These are phyloP conservation scores for Coccomyxa subellipsoidea DNA, from an alignment of 163 green algal genomes.

Conservation along the genomic window DNA sequence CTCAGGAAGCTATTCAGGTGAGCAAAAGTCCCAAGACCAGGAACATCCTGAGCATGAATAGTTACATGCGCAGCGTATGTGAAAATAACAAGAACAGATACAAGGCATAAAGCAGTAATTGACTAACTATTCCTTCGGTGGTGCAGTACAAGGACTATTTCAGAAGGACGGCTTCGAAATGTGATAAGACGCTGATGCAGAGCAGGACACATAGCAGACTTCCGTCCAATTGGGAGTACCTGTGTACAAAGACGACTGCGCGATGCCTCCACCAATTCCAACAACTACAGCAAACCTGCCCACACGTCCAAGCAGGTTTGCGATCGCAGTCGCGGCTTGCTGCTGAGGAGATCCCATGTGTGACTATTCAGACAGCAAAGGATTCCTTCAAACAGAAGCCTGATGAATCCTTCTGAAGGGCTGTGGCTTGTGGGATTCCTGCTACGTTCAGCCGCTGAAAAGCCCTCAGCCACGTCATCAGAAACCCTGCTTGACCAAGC, in stretches of 20 bases:
- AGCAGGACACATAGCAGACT: conserved; percentile 4
- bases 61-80: too few species aligned
- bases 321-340: conserved; percentile 37
- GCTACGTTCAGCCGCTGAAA: not conserved
- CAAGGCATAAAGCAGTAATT: too few species aligned
- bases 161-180: too few species aligned
- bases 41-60: too few species aligned
- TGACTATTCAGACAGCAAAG: not conserved
- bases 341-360: conserved; percentile 1
- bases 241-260: conserved; percentile 85
- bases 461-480: not conserved
- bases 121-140: not conserved
- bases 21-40: too few species aligned
- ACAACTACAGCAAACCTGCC: conserved; percentile 72
- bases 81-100: too few species aligned
- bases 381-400: too few species aligned
- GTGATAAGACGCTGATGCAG: not conserved
- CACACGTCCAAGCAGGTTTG: conserved; percentile 68
- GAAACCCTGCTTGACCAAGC: not conserved
- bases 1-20: too few species aligned
- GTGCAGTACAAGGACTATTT: not conserved
- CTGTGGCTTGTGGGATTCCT: too few species aligned
- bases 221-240: conserved; percentile 40
- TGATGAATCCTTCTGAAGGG: too few species aligned
- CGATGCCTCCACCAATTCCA: conserved; percentile 62